Percentiles rank a stretch among this genome's conserved stretches.
Conservation (phyloP, 176 grass and related monocot genomes). For the Eleusine coracana region DNA sequence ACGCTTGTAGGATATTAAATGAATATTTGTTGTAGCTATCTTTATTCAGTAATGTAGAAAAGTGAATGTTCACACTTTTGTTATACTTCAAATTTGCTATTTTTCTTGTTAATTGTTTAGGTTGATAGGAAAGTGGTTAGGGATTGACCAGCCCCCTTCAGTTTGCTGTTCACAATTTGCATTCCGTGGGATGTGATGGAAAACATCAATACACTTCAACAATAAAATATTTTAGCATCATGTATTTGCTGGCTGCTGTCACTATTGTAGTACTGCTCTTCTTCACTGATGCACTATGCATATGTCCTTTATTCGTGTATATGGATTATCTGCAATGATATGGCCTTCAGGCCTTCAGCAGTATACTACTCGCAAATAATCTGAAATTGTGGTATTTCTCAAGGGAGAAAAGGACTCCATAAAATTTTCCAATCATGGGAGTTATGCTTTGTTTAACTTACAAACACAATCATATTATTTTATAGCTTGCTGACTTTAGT, state of each 20-base stretch:
- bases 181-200: not conserved
- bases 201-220: not conserved
- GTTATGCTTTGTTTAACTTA: not conserved
- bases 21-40: conserved; percentile 23
- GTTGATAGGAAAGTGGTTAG: not conserved
- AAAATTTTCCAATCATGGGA: not conserved
- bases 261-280: not conserved
- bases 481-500: not conserved
- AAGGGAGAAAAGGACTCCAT: not conserved
- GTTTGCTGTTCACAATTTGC: not conserved
- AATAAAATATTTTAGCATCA: not conserved
- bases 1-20: conserved; percentile 17
- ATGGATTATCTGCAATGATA: not conserved
- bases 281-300: not conserved
- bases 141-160: not conserved
- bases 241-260: conserved; percentile 4
- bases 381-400: not conserved
- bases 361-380: not conserved
- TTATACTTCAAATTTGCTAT: not conserved
- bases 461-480: not conserved
- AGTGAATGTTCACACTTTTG: conserved; percentile 16
- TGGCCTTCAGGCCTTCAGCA: not conserved
- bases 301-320: not conserved
- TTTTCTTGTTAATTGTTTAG: not conserved
- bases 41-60: not conserved